Conservation (phyloP, 176 grass and related monocot species). For the Oryza officinalis region DNA sequence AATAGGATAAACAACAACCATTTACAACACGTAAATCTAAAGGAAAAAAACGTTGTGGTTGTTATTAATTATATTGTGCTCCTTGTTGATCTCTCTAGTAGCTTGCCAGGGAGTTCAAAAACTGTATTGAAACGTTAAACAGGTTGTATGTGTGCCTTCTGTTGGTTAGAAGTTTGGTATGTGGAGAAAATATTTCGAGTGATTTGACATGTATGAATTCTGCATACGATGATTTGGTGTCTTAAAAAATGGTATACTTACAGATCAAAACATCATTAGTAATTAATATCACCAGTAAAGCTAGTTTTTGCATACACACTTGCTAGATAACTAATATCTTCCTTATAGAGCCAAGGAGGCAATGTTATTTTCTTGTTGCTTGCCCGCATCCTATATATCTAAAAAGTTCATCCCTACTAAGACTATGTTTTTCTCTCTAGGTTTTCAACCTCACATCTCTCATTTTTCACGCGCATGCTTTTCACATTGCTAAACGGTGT, state of each 20-base stretch:
- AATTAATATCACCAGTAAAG: conserved; percentile 51
- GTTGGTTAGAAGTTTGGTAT: not conserved
- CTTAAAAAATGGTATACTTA: conserved; percentile 25
- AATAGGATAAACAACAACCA: not conserved
- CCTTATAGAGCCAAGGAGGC: conserved; percentile 66
- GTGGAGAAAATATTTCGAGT: not conserved
- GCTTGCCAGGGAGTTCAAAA: not conserved
- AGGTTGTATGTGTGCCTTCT: not conserved
- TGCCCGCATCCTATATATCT: too few species aligned
- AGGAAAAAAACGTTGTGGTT: not conserved
- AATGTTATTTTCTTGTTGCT: conserved; percentile 32
- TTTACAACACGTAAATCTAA: not conserved
- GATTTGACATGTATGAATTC: not conserved
- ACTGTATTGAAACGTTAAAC: not conserved
- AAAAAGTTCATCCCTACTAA: too few species aligned
- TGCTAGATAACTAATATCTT: conserved; percentile 63
- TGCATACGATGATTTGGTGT: not conserved
- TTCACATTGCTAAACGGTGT: too few species aligned
- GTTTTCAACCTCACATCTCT: too few species aligned
- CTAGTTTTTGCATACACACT: conserved; percentile 59
- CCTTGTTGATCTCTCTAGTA: not conserved
- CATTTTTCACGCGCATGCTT: too few species aligned
- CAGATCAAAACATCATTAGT: conserved; percentile 53
- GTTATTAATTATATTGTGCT: not conserved
- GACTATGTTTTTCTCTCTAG: too few species aligned